Evolutionary conservation across 176 grass and related monocot genomes (phyloP), one percentile per base, ranked within the genome.

Genomic region (Chloris gayana): DNA sequence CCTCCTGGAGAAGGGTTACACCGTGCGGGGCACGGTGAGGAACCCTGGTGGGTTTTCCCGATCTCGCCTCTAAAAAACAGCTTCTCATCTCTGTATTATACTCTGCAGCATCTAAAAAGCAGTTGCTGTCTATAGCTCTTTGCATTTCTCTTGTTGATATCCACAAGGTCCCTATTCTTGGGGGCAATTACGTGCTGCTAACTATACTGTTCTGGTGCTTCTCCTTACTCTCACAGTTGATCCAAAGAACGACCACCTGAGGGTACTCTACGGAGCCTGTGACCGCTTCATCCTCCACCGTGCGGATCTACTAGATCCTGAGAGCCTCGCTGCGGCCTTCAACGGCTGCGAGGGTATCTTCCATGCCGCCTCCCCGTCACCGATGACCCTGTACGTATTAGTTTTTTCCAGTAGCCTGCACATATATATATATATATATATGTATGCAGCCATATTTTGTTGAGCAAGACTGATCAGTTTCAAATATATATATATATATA

Each of bases 1-100:
- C 74, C 91, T 97, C 35, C 85, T 97, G 11, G 73, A 92, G 49
- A 86, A 59, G 46, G 94, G 91, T 0, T 97, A 97, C 83, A 92
- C 87, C 30, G 94, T 97, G 63, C 85, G 74, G 2, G 94, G 94
- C 70, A 94, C 91, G 3, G 85, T 94, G 33, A 88, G 94, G 39
- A 90, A 92, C 68, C 94, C 91, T 60, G 84, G 94, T 97, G 38
- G 8, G 61, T 65, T 2, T 22, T 39, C 42, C 42, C 5, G 4
- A 74, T 54, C 31, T 0, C 0, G 37, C 13, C n/a, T 30, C 9
- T 37, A 42, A 61, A 11, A 17, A 19, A 27, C 9, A 54, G 2
- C 33, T 50, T 29, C 30, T 70, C 38, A 45, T 69, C 1, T 44
- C 7, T 59, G 12, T 69, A 41, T 38, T 22, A 21, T 22, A 11